phyloP scores from a whole-genome alignment of 2,329 filamentous ascomycete species.

The Thielaviopsis euricoi region DNA sequence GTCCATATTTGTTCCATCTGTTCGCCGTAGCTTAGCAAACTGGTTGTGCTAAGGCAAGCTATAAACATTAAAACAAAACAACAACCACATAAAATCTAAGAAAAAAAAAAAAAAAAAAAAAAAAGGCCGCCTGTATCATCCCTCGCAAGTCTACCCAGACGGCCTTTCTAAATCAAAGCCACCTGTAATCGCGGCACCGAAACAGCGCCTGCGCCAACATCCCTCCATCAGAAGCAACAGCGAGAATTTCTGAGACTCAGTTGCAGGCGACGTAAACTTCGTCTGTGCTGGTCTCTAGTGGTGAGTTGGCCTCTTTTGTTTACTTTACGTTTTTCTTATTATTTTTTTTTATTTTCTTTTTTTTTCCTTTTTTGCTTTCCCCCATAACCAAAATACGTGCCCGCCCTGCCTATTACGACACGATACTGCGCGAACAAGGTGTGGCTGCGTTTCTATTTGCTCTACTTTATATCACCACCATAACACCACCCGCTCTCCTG shows the following conservation, averaged over 20 bases:
- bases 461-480: background rate
- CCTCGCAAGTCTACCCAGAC: background rate
- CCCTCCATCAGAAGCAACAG: background rate
- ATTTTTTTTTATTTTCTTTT: background rate
- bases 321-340: too few relatives aligned
- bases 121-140: background rate
- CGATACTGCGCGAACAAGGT: background rate
- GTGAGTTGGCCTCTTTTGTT: conserved; percentile 22
- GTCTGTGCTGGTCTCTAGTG: conserved; percentile 47
- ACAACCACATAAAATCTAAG: background rate
- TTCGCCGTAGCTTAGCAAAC: background rate
- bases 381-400: too few relatives aligned
- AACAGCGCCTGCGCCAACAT: background rate
- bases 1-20: background rate
- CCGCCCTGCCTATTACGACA: background rate
- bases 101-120: background rate
- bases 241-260: conserved; percentile 29
- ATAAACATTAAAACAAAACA: background rate
- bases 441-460: background rate
- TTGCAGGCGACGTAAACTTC: conserved; percentile 39
- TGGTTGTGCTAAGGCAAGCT: background rate
- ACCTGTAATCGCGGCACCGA: background rate
- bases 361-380: background rate
- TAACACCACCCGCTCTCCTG: too few relatives aligned
- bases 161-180: background rate